phyloP scores from a whole-genome alignment of 2,329 filamentous ascomycete species.

The Emergomyces orientalis region DNA sequence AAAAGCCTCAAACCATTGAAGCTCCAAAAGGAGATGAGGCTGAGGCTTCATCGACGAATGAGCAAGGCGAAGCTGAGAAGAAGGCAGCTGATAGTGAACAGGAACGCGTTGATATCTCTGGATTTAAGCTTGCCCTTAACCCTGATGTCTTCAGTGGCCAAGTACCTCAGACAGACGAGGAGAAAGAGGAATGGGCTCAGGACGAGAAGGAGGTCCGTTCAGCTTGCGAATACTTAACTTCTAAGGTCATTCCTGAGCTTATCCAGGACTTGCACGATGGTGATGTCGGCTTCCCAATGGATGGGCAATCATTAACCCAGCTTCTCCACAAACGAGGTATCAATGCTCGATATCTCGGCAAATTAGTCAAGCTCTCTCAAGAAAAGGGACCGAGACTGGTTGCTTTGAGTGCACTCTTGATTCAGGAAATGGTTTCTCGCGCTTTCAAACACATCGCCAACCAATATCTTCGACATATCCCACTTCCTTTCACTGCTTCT shows the following conservation, averaged over 20 bases:
- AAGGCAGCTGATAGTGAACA: slow-evolving; percentile 37
- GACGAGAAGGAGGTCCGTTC: slow-evolving; percentile 85
- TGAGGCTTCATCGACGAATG: slow-evolving; percentile 25
- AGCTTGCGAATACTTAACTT: slow-evolving; percentile 67
- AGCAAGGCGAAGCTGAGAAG: slow-evolving; percentile 37
- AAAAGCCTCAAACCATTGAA: slow-evolving; percentile 24
- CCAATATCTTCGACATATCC: slow-evolving; percentile 67
- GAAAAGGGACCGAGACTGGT: slow-evolving; percentile 60
- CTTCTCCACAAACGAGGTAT: slow-evolving; percentile 94
- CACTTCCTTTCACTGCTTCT: slow-evolving; percentile 67
- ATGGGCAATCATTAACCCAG: slow-evolving; percentile 80
- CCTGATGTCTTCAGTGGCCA: slow-evolving; percentile 94
- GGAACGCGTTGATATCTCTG: slow-evolving; percentile 72
- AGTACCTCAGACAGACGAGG: slow-evolving; percentile 75
- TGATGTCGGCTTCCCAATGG: slow-evolving; percentile 96
- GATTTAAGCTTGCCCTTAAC: slow-evolving; percentile 83
- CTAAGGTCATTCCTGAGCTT: slow-evolving; percentile 72
- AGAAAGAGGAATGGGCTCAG: slow-evolving; percentile 70
- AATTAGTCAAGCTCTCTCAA: slow-evolving; percentile 61
- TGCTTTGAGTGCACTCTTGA: slow-evolving; percentile 65
- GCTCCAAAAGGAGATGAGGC: slow-evolving; percentile 17
- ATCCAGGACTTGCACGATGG: slow-evolving; percentile 81
- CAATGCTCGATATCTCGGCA: slow-evolving; percentile 92
- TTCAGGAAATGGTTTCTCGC: slow-evolving; percentile 92
- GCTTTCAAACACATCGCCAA: slow-evolving; percentile 89